phyloP scores from a whole-genome alignment of 1,284 basidiomycete genomes.

The Rhodotorula sp. region DNA sequence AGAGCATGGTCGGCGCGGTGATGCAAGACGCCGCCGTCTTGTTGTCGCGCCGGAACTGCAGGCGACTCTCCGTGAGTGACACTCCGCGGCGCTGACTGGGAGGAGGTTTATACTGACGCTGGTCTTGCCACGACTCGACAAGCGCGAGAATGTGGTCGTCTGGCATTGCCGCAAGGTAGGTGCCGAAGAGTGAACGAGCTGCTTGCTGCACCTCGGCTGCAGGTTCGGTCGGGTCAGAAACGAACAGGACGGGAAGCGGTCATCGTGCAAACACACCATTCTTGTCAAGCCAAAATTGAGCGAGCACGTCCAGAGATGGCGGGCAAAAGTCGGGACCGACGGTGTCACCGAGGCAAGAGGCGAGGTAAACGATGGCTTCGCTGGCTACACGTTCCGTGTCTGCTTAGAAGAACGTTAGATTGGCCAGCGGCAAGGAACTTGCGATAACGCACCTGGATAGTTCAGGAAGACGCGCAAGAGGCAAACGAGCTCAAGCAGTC shows the following conservation, averaged over 20 bases:
- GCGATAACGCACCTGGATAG: constrained; percentile 62
- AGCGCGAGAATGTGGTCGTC: constrained; percentile 66
- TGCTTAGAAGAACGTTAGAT: constrained; percentile 45
- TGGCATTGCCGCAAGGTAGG: constrained; percentile 64
- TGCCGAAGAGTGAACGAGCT: constrained; percentile 72
- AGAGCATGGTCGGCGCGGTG: constrained; percentile 66
- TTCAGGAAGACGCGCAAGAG: constrained; percentile 69
- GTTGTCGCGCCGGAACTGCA: constrained; percentile 70
- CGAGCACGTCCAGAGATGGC: constrained; percentile 71
- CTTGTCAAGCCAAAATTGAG: constrained; percentile 70
- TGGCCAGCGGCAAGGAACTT: constrained; percentile 18
- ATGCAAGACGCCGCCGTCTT: constrained; percentile 60
- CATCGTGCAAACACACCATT: constrained; percentile 58
- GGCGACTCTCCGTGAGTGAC: not conserved
- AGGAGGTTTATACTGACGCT: constrained; percentile 56
- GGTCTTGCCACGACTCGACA: constrained; percentile 68
- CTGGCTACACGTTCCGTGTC: constrained; percentile 67
- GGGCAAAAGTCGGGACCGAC: constrained; percentile 64
- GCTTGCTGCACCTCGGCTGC: constrained; percentile 71
- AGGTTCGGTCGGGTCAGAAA: not conserved
- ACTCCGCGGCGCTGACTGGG: not conserved
- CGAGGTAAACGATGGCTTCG: constrained; percentile 74
- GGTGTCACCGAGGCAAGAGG: constrained; percentile 63
- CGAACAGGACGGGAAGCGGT: not conserved
- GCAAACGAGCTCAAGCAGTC: constrained; percentile 67